Conservation (phyloP, 2,329 filamentous ascomycete species). For the Zelopaecilomyces penicillatus region DNA sequence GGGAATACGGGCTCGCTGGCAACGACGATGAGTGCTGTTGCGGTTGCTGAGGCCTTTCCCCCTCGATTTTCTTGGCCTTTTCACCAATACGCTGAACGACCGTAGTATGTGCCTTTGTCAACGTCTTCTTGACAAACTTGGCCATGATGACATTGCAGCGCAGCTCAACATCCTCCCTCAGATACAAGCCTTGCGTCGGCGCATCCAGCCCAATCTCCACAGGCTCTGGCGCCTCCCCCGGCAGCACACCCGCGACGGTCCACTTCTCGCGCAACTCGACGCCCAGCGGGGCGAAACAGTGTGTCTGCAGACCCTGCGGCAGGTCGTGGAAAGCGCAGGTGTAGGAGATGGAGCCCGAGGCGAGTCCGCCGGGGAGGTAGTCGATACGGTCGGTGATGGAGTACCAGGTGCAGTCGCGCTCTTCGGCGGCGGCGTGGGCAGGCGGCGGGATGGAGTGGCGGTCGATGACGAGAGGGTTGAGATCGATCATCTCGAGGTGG, state of each 20-base stretch:
- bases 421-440: constrained; percentile 57
- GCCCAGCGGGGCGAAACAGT: constrained; percentile 74
- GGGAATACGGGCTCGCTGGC: background rate
- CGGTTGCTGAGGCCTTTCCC: constrained; percentile 29
- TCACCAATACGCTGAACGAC: constrained; percentile 56
- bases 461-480: constrained; percentile 75
- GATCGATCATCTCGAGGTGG: constrained; percentile 75
- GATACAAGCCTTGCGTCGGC: constrained; percentile 62
- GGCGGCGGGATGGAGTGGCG: constrained; percentile 62
- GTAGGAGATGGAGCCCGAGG: constrained; percentile 63
- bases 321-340: constrained; percentile 74
- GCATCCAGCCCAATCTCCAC: constrained; percentile 58
- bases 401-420: constrained; percentile 69
- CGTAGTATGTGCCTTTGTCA: constrained; percentile 64
- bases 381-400: constrained; percentile 67
- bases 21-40: background rate
- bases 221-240: constrained; percentile 58
- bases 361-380: constrained; percentile 60
- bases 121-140: constrained; percentile 71
- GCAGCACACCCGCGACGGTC: constrained; percentile 63
- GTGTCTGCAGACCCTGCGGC: constrained; percentile 65
- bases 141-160: constrained; percentile 70
- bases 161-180: constrained; percentile 79
- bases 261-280: constrained; percentile 73
- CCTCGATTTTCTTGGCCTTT: constrained; percentile 19